Conservation (phyloP, 371 early-diverging fungal species). For the Mucor saturninus region DNA sequence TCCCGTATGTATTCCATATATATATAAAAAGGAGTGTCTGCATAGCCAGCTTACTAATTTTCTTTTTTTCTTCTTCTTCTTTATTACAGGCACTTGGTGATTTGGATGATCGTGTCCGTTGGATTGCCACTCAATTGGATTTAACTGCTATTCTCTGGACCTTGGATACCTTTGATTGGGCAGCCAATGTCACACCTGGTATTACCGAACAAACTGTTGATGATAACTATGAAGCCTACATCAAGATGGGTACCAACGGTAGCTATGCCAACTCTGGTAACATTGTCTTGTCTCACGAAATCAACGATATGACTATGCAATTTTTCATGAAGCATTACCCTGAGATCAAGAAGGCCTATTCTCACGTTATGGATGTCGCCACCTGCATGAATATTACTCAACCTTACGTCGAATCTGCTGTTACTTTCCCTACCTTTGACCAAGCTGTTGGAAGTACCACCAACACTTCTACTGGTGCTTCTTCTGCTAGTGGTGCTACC, state of each 20-base stretch:
- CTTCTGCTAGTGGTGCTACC: slow-evolving; percentile 16
- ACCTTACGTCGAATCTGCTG: slow-evolving; percentile 42
- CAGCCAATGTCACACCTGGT: slow-evolving; percentile 34
- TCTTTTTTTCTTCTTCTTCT: neutral
- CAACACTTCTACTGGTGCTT: slow-evolving; percentile 11
- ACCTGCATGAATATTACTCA: slow-evolving; percentile 53
- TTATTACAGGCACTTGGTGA: slow-evolving; percentile 41
- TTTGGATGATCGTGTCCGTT: slow-evolving; percentile 57
- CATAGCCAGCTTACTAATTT: slow-evolving; percentile 5
- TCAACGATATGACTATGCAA: slow-evolving; percentile 49
- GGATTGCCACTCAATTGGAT: slow-evolving; percentile 50
- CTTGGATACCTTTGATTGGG: slow-evolving; percentile 48
- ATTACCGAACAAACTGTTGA: slow-evolving; percentile 32
- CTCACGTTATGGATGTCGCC: slow-evolving; percentile 49
- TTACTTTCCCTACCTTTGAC: slow-evolving; percentile 40
- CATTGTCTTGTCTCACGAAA: slow-evolving; percentile 53
- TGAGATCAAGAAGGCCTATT: slow-evolving; percentile 41
- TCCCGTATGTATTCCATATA: slow-evolving; percentile 36
- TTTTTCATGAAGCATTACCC: slow-evolving; percentile 46
- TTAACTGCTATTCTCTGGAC: slow-evolving; percentile 52
- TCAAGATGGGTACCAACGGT: slow-evolving; percentile 50
- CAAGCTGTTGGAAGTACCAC: slow-evolving; percentile 16
- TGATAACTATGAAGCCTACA: slow-evolving; percentile 32
- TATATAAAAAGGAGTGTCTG: neutral
- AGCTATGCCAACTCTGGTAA: slow-evolving; percentile 36